phyloP scores from a whole-genome alignment of 805 yeast species.

The Zygotorulaspora florentina region DNA sequence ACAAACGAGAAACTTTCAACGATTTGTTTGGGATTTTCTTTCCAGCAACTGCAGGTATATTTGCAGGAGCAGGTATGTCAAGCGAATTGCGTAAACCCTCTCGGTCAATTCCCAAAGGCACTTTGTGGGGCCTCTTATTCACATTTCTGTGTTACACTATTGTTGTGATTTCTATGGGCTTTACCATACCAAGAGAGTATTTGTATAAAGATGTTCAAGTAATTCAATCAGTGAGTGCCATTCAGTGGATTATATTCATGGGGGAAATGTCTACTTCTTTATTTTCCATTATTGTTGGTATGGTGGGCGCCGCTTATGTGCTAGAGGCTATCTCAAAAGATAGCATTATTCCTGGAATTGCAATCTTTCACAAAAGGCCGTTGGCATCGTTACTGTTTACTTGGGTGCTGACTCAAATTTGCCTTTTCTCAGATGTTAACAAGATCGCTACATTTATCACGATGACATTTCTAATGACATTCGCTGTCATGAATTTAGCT shows the following conservation, averaged over 20 bases:
- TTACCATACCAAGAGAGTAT: conserved; percentile 73
- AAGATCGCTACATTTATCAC: conserved; percentile 93
- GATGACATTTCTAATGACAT: conserved; percentile 96
- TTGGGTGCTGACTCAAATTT: conserved; percentile 78
- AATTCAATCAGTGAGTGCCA: conserved; percentile 72
- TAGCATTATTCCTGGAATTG: conserved; percentile 75
- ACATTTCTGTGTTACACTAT: conserved; percentile 72
- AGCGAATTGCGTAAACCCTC: conserved; percentile 88
- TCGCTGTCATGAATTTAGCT: conserved; percentile 88
- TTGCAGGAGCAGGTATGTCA: conserved; percentile 99
- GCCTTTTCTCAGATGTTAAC: conserved; percentile 85
- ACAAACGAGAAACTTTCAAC: conserved; percentile 66
- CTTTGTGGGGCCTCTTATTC: conserved; percentile 72
- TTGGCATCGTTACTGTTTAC: conserved; percentile 64
- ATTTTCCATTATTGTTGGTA: conserved; percentile 91
- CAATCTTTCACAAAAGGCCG: conserved; percentile 61
- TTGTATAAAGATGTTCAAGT: conserved; percentile 78
- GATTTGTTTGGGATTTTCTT: conserved; percentile 92
- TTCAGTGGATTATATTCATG: conserved; percentile 61
- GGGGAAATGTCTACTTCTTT: conserved; percentile 93
- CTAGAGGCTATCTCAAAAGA: conserved; percentile 90
- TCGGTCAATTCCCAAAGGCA: conserved; percentile 88
- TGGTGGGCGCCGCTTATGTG: conserved; percentile 91
- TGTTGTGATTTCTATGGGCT: conserved; percentile 80
- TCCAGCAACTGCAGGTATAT: conserved; percentile 97